Percentiles rank a stretch among this genome's conserved stretches.
Conservation (phyloP, 306 rosid species). For the Cercis canadensis region DNA sequence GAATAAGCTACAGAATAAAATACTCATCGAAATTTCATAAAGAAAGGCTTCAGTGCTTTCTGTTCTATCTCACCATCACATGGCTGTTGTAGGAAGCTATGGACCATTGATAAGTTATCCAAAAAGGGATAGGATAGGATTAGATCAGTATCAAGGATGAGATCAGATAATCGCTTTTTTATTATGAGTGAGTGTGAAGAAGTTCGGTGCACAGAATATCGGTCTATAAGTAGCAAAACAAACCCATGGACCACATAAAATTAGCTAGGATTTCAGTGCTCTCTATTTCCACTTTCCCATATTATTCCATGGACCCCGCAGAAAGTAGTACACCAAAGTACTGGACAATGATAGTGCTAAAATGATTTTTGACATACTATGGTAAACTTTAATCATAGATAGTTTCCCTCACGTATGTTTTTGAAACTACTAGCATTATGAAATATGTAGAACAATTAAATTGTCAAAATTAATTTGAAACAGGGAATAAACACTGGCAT, state of each 20-base stretch:
- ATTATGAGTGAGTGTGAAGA: constrained; percentile 39
- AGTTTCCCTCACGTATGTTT: neutral
- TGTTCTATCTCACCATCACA: constrained; percentile 38
- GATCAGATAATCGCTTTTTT: constrained; percentile 41
- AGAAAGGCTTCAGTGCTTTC: constrained; percentile 17
- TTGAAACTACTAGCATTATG: neutral
- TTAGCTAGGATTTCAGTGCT: constrained; percentile 15
- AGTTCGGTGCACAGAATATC: constrained; percentile 29
- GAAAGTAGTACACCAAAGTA: constrained; percentile 6
- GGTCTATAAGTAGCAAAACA: constrained; percentile 9
- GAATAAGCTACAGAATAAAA: constrained; percentile 11
- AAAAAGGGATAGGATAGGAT: constrained; percentile 47
- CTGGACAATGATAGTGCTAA: constrained; percentile 26
- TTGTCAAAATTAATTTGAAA: neutral
- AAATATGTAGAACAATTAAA: neutral
- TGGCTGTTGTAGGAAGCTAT: constrained; percentile 34
- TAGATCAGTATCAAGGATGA: constrained; percentile 35
- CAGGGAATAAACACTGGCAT: neutral
- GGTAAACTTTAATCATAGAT: neutral
- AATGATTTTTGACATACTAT: neutral
- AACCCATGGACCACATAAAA: constrained; percentile 44
- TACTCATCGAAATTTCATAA: constrained; percentile 14
- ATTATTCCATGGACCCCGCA: constrained; percentile 39
- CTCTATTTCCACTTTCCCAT: constrained; percentile 40
- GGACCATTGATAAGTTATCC: constrained; percentile 48